Base-by-base conservation (phyloP, 164 flowering plant genomes). In the Cinnamomum micranthum region DNA sequence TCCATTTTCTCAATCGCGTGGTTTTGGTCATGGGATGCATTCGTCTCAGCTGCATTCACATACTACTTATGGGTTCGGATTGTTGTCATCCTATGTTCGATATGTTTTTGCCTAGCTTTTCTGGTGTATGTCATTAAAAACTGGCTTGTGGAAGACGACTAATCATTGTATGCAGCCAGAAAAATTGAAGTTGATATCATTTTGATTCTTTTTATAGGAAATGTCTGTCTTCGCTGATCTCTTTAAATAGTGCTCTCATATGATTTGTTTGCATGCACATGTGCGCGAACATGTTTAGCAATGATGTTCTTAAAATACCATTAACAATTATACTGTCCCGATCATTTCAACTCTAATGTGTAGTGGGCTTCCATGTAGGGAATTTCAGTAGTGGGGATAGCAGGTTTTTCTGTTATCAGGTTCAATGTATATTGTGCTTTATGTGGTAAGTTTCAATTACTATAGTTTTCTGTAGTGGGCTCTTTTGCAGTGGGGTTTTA, bases 1-100 rank as follows among this genome's bases (percentile, higher is more conserved):
- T 80, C 89, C 11, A 25, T 77, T 63, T 90, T 86, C 81, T 83
- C 89, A 15, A 55, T 81, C 31, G 33, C 85, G 31, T 96, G 99
- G 99, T 83, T 79, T 76, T 87, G 86, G 85, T 80, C 80, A 20
- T 95, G 98, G 98, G 64, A 86, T 13, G 76, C 80, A 58, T 14
- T 89, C 50, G 86, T 95, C 65, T 72, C 77, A 23, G 70, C 86
- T 25, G 92, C 91, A 19, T 91, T 86, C 81, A 25, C 60, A 55
- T 87, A 92, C 68, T 75, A 31, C 47, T 70, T 89, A 71, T 88
- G 84, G 91, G 91, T 91, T 75, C 85, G 79, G 68, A 64, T 87
- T 12, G 7, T 82, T 58, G 78, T 91, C 55, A 63, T 83, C 75
- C 17, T 87, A 47, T 86, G 83, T 3, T 80, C 87, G 64, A 82